Conservation (phyloP, 257 asterid genomes). For the Verbascum thapsus region DNA sequence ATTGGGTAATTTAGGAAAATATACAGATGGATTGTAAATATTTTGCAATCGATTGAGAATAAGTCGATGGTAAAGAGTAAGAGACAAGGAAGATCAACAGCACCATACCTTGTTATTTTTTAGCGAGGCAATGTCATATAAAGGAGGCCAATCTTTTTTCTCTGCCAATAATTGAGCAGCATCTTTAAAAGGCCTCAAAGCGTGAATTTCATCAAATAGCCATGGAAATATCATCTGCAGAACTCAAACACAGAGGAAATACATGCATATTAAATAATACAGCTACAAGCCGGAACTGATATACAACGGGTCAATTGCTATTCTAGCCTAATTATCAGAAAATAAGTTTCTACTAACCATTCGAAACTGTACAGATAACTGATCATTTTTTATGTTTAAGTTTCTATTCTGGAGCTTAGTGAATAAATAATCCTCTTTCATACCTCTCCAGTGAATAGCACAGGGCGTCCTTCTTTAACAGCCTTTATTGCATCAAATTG, state of each 20-base stretch:
- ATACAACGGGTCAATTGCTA: not conserved
- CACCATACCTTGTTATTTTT: slow-evolving; percentile 68
- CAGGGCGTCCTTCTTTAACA: slow-evolving; percentile 69
- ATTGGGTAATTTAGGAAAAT: too few species aligned
- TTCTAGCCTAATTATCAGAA: not conserved
- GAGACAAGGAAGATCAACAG: not conserved
- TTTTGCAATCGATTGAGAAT: not conserved
- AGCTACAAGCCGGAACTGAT: not conserved
- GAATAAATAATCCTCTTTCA: slow-evolving; percentile 20
- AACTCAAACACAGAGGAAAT: slow-evolving; percentile 14
- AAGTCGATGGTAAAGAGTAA: not conserved
- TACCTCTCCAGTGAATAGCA: slow-evolving; percentile 94
- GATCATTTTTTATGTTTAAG: not conserved
- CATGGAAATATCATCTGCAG: slow-evolving; percentile 92
- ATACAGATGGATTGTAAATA: not conserved
- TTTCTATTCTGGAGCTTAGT: slow-evolving; percentile 6
- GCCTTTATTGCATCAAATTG: slow-evolving; percentile 80
- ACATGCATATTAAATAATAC: not conserved
- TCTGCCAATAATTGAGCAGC: slow-evolving; percentile 78
- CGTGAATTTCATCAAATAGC: slow-evolving; percentile 85
- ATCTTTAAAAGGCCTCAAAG: slow-evolving; percentile 76
- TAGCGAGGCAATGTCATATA: slow-evolving; percentile 57
- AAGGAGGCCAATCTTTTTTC: slow-evolving; percentile 89
- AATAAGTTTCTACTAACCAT: not conserved
- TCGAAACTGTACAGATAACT: not conserved